Conservation (phyloP, 1,139 yeast genomes). For the Keqinozyma sinolaborantium region DNA sequence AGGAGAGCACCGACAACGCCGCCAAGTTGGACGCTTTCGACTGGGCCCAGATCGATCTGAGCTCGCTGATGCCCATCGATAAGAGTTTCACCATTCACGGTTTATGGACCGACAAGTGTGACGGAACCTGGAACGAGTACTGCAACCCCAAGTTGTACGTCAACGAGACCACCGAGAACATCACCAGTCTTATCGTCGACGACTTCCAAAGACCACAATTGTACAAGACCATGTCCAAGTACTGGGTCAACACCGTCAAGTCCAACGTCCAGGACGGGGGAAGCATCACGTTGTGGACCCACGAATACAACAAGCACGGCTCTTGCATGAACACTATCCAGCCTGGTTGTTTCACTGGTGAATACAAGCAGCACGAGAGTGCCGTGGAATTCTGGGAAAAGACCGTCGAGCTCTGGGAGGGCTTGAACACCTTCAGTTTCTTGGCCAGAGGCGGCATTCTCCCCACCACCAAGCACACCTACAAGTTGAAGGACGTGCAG, state of each 20-base stretch:
- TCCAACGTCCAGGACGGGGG: slow-evolving; percentile 29
- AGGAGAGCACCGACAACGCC: slow-evolving; percentile 1
- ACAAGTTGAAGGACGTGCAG: slow-evolving; percentile 26
- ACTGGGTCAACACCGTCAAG: slow-evolving; percentile 34
- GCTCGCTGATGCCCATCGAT: slow-evolving; percentile 11
- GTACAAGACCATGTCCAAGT: slow-evolving; percentile 26
- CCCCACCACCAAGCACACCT: slow-evolving; percentile 27
- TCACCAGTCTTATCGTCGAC: slow-evolving; percentile 26
- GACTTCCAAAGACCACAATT: slow-evolving; percentile 26
- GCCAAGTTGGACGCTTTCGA: background rate
- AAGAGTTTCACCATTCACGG: slow-evolving; percentile 39
- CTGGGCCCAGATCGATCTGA: background rate
- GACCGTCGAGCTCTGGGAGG: slow-evolving; percentile 31
- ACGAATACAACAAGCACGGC: slow-evolving; percentile 43
- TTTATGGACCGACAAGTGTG: slow-evolving; percentile 38
- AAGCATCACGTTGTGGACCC: slow-evolving; percentile 32
- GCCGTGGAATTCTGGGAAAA: slow-evolving; percentile 32
- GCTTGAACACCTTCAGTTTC: slow-evolving; percentile 31
- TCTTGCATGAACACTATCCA: slow-evolving; percentile 42
- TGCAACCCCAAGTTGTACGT: slow-evolving; percentile 31
- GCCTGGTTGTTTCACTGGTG: slow-evolving; percentile 32
- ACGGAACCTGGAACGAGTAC: slow-evolving; percentile 30
- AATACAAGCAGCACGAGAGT: slow-evolving; percentile 27
- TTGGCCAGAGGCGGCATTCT: slow-evolving; percentile 30
- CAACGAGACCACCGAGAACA: slow-evolving; percentile 21